Evolutionary conservation across 2,329 filamentous ascomycete genomes (phyloP).

Genomic region (Ilyonectria sp.): DNA sequence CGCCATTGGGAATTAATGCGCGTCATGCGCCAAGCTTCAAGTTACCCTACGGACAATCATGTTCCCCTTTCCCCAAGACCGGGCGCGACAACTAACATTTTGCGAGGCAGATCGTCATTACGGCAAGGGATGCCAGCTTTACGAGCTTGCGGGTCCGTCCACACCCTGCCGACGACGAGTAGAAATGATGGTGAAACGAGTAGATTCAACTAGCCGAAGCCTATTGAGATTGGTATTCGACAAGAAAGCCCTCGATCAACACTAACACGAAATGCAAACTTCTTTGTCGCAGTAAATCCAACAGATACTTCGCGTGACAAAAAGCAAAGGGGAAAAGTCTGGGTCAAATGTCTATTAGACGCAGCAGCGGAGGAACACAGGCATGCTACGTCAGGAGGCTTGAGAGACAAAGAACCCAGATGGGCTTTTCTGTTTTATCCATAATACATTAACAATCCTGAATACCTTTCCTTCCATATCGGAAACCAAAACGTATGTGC

Average conservation of each 20-base stretch:
- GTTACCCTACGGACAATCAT: not conserved
- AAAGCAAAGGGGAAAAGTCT: conserved; percentile 13
- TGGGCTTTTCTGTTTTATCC: conserved; percentile 48
- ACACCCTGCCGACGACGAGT: not conserved
- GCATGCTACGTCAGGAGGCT: conserved; percentile 46
- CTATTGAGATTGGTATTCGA: not conserved
- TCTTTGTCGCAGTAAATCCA: not conserved
- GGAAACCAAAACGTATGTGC: conserved; percentile 51
- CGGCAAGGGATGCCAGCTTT: not conserved
- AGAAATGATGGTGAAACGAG: not conserved
- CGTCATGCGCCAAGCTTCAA: not conserved
- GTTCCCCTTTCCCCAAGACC: not conserved
- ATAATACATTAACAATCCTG: conserved; percentile 51
- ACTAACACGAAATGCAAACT: not conserved
- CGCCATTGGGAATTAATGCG: not conserved
- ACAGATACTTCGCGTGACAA: not conserved
- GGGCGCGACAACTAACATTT: not conserved
- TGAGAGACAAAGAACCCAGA: conserved; percentile 48
- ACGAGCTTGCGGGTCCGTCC: not conserved
- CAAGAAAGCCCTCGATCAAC: not conserved
- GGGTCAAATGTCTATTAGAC: conserved; percentile 50
- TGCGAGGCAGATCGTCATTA: not conserved
- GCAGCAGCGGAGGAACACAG: conserved; percentile 45
- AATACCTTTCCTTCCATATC: conserved; percentile 46
- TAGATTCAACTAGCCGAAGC: not conserved